Base-by-base conservation (phyloP, 2,329 filamentous ascomycete genomes). In the Paecilomyces variotii region DNA sequence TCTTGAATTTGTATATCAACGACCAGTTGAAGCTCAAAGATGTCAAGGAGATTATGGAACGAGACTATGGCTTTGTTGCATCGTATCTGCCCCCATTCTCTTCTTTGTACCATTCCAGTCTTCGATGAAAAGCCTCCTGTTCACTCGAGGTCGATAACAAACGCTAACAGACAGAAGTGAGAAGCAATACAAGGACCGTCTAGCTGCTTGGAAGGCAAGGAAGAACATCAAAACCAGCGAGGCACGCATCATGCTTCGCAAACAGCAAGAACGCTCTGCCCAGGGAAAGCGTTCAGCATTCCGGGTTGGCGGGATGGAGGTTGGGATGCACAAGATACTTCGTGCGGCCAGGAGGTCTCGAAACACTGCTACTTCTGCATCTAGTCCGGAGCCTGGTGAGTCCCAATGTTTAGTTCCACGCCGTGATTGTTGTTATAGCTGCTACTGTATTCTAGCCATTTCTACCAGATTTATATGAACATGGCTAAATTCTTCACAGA, bases 151-250 rank as follows among this genome's bases (percentile, higher is more conserved):
- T 45, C 7, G 39, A 45, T 14, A 45, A n/a, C 39, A 45, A 5
- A 28, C 64, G 65, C 60, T 54, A 54, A 26, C 58, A 49, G 50
- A 51, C 30, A 62, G 49, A 60, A 74, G 71, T 62, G 71, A 73
- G 65, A 73, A 73, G 61, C 71, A 74, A 64, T 74, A 73, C 62
- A 74, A 73, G 67, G 71, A 73, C 59, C 70, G 71, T 26, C 67
- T 74, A 5, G 69, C 71, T 11, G 67, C 69, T 35, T 74, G 71
- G 71, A 66, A 73, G 60, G 63, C 73, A 50, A 70, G 71, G 28
- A 74, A 74, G 52, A 74, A 74, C 55, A 73, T 74, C 62, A 74
- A 74, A 61, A 68, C 70, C 53, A 71, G 70, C 58, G 70, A 74
- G 59, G 70, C 72, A 45, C 69, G 72, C 49, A 57, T 74, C 49